Evolutionary conservation across 441 rosid species (phyloP), one percentile per base, ranked within the genome.

Genomic region (Manihot esculenta): DNA sequence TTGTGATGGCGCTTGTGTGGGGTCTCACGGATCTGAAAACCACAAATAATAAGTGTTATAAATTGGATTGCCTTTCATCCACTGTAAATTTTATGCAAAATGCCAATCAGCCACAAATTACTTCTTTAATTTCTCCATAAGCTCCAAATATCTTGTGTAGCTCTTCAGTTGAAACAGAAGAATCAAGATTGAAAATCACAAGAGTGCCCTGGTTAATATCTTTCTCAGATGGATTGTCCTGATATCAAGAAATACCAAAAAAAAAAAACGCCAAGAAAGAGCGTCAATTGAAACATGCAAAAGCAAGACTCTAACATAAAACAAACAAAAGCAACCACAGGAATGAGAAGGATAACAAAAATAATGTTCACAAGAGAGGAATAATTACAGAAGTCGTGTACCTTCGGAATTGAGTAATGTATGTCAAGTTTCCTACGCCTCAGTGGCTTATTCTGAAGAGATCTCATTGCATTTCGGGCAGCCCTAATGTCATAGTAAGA

Each of bases 401-500:
- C 92, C 85, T 86, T 81, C 44, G 88, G 90, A 69, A 84, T 80
- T n/a, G 86, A 86, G 64, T 83, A 86, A 66, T 83, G 90, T 54
- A 84, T 81, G 69, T 86, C 87, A 27, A 88, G 86, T 70, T 81
- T 84, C 80, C 84, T 82, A 47, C 69, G 77, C 79, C 79, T 80
- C 67, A 78, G 56, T 20, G 80, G 80, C 67, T 77, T 84, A 64
- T 81, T 76, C 75, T 87, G 92, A 56, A 83, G 88, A 30, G 86
- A 76, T 70, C 80, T 82, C 87, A 83, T 81, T 61, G 88, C 92
- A 75, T 75, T 77, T 70, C 74, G 76, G 42, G 90, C 86, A 35
- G 92, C 87, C 72, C 88, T 77, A 51, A 82, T 83, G 71, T 87
- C 91, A 81, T 82, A 84, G 77, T 87, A 87, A 54, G 91, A 84